Evolutionary conservation across 306 rosid species (phyloP).

Genomic region (Mimosa bimucronata): DNA sequence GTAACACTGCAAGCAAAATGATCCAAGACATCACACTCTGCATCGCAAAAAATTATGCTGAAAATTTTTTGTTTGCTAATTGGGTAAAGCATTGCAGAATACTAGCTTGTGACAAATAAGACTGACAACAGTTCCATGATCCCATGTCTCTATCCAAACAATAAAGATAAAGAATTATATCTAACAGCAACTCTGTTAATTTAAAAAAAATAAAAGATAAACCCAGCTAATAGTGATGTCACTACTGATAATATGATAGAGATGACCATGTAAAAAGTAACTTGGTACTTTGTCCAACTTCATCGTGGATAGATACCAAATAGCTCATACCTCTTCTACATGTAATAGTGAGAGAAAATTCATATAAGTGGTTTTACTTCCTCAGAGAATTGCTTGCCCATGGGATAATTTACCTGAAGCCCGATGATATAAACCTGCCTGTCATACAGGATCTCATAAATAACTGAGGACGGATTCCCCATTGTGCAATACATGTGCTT

Average conservation of each 20-base stretch:
- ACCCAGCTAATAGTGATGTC: conserved; percentile 9
- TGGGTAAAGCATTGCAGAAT: background rate
- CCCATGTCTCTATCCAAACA: conserved; percentile 14
- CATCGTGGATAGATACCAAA: conserved; percentile 12
- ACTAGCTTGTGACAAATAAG: background rate
- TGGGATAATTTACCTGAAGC: conserved; percentile 52
- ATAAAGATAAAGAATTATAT: background rate
- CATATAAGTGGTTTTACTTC: background rate
- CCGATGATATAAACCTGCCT: conserved; percentile 50
- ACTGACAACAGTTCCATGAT: background rate
- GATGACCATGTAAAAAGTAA: conserved; percentile 1
- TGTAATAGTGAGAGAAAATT: background rate
- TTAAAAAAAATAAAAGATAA: background rate
- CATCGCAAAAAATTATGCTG: background rate
- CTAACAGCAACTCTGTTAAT: conserved; percentile 1
- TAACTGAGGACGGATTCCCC: conserved; percentile 82
- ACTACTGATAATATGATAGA: background rate
- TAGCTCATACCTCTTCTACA: conserved; percentile 19
- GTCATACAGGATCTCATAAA: conserved; percentile 48
- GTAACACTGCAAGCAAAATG: conserved; percentile 59
- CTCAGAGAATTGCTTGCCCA: conserved; percentile 18
- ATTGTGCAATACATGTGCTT: conserved; percentile 73
- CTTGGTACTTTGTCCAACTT: conserved; percentile 2
- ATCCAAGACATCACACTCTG: conserved; percentile 24
- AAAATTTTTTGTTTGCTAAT: background rate